These are phyloP conservation scores for Populus tremula DNA, from an alignment of 345 rosid genomes.

Conservation along the genomic window DNA sequence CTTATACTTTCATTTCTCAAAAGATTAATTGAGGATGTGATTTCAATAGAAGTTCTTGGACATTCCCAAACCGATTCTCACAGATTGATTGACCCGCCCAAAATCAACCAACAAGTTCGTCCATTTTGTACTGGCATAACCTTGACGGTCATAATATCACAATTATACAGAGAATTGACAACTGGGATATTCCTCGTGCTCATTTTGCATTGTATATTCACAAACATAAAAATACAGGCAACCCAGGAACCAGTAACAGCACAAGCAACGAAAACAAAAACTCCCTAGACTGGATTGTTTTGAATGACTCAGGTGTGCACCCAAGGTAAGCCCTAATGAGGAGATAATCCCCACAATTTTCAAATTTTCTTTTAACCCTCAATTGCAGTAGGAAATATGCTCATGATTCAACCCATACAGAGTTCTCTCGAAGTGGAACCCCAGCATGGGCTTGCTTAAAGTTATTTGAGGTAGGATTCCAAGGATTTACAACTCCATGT, in stretches of 20 bases:
- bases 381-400: background rate
- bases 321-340: background rate
- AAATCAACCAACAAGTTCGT: background rate
- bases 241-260: background rate
- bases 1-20: background rate
- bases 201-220: background rate
- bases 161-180: background rate
- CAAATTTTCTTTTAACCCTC: background rate
- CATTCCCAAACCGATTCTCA: background rate
- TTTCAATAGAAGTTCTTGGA: background rate
- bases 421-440: background rate
- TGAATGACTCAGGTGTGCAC: background rate
- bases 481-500: background rate
- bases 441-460: background rate
- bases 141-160: background rate
- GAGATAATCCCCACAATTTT: background rate
- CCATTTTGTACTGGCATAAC: background rate
- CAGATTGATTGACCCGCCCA: background rate
- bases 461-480: background rate
- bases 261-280: background rate
- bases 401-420: background rate
- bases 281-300: background rate
- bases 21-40: background rate
- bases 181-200: background rate
- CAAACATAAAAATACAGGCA: background rate